Base-by-base conservation (phyloP, 1,284 basidiomycete genomes). In the Salmacisia buchloeana region DNA sequence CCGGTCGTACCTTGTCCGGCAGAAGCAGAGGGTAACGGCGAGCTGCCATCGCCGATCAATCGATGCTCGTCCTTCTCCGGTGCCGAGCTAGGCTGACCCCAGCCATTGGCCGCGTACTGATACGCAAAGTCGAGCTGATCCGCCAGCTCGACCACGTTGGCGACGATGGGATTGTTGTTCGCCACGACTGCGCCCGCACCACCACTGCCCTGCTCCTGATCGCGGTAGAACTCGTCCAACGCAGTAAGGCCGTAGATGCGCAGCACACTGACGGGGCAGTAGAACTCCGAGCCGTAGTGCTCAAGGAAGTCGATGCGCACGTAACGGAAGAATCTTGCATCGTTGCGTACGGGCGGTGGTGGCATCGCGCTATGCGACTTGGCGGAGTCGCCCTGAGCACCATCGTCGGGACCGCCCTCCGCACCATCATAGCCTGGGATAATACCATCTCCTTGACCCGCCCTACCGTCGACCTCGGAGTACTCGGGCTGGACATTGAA, bases 241-340 rank as follows among this genome's bases (percentile, higher is more conserved):
- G 97, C 93, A 12, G 94, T 97, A 68, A 97, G 86, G 2, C 96
- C 94, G 71, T 94, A 97, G 1, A 97, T 92, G 34, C 93, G 88
- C 31, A 98, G 84, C 0, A 97, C 85, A 1, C 91, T 94, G 23
- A 98, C 84, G 0, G 94, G 94, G 75, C 94, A 98, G 79, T 94
- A 98, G 81, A 89, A 97, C 81, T 98, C 96, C 73, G 86, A 89
- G 21, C 93, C 92, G 73, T 96, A 98, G 78, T 94, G 89, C 0
- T 92, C 89, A 58, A 89, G 86, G 78, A 99, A 97, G 80, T 97
- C 93, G 77, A 99, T 88, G 3, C 94, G 88, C 56, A 98, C 86
- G 78, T 90, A 97, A 21, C 94, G 89, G 66, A 72, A 77, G 72
- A 77, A 79, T 2, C 62, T 34, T 5, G 65, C 29, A 15, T 64